Evolutionary conservation across 257 asterid genomes (phyloP).

Genomic region (Solanum pimpinellifolium): DNA sequence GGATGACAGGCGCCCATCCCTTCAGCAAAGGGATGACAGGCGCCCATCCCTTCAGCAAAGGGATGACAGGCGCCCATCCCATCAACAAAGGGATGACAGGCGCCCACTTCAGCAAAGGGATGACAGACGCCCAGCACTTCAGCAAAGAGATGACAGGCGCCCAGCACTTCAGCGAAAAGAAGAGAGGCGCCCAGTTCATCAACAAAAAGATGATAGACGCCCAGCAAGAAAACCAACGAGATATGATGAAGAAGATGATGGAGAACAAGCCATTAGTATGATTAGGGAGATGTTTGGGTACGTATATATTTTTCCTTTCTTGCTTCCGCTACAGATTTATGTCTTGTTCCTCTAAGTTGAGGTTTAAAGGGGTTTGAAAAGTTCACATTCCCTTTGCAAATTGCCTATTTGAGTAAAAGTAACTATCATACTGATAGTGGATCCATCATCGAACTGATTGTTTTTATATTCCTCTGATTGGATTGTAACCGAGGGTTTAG

Average conservation of each 20-base stretch:
- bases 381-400: background rate
- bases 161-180: background rate
- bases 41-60: background rate
- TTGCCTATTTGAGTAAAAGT: background rate
- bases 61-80: background rate
- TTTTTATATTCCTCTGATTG: background rate
- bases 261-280: constrained; percentile 21
- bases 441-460: background rate
- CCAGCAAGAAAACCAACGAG: constrained; percentile 48
- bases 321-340: background rate
- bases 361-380: background rate
- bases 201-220: constrained; percentile 8
- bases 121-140: background rate
- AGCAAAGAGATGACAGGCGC: background rate
- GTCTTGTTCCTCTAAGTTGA: background rate
- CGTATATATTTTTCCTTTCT: background rate
- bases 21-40: background rate
- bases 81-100: background rate
- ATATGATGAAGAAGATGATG: constrained; percentile 40
- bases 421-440: background rate
- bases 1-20: background rate
- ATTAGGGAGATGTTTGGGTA: constrained; percentile 77
- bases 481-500: background rate
- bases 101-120: background rate
- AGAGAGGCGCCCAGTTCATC: background rate